Conservation (phyloP, 352 stramenopile genomes). For the Phytophthora podocarpi region DNA sequence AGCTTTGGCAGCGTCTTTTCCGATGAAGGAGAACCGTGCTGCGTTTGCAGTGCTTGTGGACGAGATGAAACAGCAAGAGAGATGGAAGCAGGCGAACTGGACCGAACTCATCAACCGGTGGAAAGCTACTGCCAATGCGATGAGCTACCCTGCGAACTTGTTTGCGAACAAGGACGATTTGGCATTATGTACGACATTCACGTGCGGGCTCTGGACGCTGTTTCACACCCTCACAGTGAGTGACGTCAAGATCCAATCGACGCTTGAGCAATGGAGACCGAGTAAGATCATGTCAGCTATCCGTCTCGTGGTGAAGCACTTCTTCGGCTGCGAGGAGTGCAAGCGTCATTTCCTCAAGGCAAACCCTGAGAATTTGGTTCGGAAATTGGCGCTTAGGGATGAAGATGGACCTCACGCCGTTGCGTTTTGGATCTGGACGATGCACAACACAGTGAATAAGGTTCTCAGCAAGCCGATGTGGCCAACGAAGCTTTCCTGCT, state of each 20-base stretch:
- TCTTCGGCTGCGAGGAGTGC: constrained; percentile 82
- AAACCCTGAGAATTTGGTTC: constrained; percentile 59
- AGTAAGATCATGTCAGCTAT: constrained; percentile 64
- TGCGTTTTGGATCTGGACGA: constrained; percentile 74
- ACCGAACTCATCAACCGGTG: constrained; percentile 52
- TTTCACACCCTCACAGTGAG: constrained; percentile 73
- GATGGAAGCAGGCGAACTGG: constrained; percentile 60
- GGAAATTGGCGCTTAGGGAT: constrained; percentile 43
- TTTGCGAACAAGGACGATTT: constrained; percentile 51
- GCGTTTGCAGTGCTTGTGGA: constrained; percentile 51
- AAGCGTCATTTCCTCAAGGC: constrained; percentile 67
- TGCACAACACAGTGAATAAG: constrained; percentile 85
- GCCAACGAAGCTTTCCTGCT: constrained; percentile 54
- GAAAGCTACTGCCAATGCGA: constrained; percentile 47
- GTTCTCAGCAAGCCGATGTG: constrained; percentile 64
- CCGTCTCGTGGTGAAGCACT: constrained; percentile 69
- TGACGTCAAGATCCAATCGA: constrained; percentile 16
- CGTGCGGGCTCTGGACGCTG: constrained; percentile 78
- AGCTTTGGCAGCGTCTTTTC: constrained; percentile 59
- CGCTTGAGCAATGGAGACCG: constrained; percentile 31
- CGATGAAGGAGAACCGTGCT: constrained; percentile 59
- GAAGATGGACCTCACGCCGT: constrained; percentile 44
- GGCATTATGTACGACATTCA: constrained; percentile 70
- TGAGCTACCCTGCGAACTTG: constrained; percentile 66
- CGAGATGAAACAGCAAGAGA: constrained; percentile 35